Evolutionary conservation across 164 flowering plant species (phyloP), one percentile per base, ranked within the genome.

Genomic region (Umbellularia californica): DNA sequence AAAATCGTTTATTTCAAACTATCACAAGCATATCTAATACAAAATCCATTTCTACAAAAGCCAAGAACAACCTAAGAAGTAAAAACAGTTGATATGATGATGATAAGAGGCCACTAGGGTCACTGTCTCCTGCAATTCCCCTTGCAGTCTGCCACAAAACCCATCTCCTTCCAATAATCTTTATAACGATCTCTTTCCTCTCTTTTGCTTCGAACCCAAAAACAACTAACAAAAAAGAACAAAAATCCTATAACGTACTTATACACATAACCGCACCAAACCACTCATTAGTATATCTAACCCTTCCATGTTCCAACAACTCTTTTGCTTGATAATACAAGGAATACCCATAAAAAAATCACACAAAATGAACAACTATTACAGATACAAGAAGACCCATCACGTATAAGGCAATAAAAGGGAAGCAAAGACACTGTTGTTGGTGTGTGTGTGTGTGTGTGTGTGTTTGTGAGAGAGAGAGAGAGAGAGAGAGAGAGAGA

Each of bases 11-110:
- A 65, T 51, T 62, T 50, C 75, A 50, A 33, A 73, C 24, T 50
- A 17, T 41, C 76, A 58, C 47, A 65, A 50, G 70, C 63, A 9
- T 25, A 60, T 41, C 47, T 22, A 23, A 50, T 23, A 25, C 52
- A 79, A 79, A 72, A 72, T 10, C 69, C 69, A 64, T 70, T 65
- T 71, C 74, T 62, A 73, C 69, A 65, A 60, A 74, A 51, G n/a
- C 69, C 25, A 25, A 70, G 76, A 74, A 68, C 25, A 74, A 68
- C 25, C 50, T 55, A 68, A 24, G 20, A 60, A 70, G 3, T 17
- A 50, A 65, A 20, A 47, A 28, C 28, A 65, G 69, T 6, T 19
- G 24, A 81, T 63, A 65, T 28, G 70, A 66, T 65, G 70, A 68
- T 22, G 47, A 62, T 25, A 55, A 66, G n/a, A 65, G 47, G n/a